Evolutionary conservation across 768 basidiomycete genomes (phyloP), one percentile per base, ranked within the genome.

Genomic region (Floccularia luteovirens): DNA sequence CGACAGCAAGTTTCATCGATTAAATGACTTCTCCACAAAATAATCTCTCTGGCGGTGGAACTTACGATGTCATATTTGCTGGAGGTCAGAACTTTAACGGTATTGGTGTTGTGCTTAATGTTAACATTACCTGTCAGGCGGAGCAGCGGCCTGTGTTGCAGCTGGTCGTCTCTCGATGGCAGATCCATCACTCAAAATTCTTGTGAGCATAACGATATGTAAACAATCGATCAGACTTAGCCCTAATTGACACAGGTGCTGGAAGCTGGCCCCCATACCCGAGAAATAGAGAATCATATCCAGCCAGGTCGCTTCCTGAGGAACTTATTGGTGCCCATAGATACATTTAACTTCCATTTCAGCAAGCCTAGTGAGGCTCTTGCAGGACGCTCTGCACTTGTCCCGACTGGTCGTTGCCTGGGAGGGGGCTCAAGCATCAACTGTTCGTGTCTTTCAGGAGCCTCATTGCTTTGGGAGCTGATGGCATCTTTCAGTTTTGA

Each of bases 381-480:
- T 22, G 62, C 52, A 13, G 72, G 69, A 3, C 75, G 81, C 3
- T 48, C 59, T 5, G 50, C 60, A 3, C 35, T 73, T 28, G 63
- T 77, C 4, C 62, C 66, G 0, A 51, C 59, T 22, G 79, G 73
- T 0, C 63, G 71, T 38, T 70, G 67, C 31, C 48, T 85, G 3
- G 81, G 82, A 2, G 82, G 81, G 3, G 80, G 79, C 0, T 79
- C 77, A 0, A 60, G 63, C 38, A 67, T 82, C n/a, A 83, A 82
- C 46, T 77, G 79, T 78, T 33, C 38, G 69, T 51, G 3, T 17
- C 16, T 23, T 28, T 32, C 19, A 11, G n/a, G 20, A 10, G 13
- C 20, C 19, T 1, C 24, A 22, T 23, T 37, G 17, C 21, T 14
- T 23, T 30, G 19, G 22, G 24, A 3, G 14, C n/a, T 24, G n/a